These are phyloP conservation scores for Fragilaria radians DNA, from an alignment of 108 stramenopile genomes.

Conservation along the genomic window DNA sequence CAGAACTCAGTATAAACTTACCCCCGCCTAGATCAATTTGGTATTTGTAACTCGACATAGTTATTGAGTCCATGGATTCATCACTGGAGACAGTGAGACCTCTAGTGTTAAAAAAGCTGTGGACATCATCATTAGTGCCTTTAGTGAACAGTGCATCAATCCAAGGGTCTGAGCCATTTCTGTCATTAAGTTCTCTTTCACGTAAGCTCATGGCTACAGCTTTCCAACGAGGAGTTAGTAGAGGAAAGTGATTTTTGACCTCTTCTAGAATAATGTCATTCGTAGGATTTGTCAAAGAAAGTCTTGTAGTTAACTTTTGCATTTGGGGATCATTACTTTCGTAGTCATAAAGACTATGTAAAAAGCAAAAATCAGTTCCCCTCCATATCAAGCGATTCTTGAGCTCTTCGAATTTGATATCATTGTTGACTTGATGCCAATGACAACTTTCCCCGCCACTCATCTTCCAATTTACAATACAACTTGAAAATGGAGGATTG, in stretches of 20 bases:
- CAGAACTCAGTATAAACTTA: background rate
- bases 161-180: background rate
- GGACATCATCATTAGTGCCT: background rate
- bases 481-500: background rate
- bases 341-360: background rate
- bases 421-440: background rate
- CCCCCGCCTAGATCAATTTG: constrained; percentile 51
- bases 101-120: background rate
- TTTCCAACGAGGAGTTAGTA: background rate
- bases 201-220: background rate
- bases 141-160: background rate
- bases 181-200: background rate
- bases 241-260: background rate
- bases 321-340: background rate
- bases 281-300: background rate
- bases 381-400: background rate
- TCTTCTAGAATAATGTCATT: background rate
- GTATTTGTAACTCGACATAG: constrained; percentile 28
- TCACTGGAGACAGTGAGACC: background rate
- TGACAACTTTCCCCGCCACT: background rate
- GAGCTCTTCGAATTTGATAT: background rate
- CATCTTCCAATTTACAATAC: background rate
- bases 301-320: background rate
- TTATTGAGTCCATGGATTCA: background rate
- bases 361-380: constrained; percentile 2